phyloP scores from a whole-genome alignment of 2,329 filamentous ascomycete genomes.

The Exophiala sp. region DNA sequence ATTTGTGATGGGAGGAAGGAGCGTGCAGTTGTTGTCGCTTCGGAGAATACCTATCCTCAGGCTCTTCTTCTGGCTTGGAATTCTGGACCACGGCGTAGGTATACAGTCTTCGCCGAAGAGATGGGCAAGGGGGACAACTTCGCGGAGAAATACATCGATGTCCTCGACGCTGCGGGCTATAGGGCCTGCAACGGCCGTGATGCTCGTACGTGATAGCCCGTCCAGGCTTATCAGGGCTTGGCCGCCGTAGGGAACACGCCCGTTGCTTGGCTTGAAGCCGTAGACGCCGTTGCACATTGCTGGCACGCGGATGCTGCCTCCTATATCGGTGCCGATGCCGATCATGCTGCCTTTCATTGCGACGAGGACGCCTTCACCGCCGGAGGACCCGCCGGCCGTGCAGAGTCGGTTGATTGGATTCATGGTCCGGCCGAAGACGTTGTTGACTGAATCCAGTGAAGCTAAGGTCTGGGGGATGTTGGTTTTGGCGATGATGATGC shows the following conservation, averaged over 20 bases:
- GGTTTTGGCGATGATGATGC: constrained; percentile 67
- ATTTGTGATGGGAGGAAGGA: constrained; percentile 40
- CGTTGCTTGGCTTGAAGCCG: constrained; percentile 48
- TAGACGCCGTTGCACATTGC: constrained; percentile 53
- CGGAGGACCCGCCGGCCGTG: constrained; percentile 62
- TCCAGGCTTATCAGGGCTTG: constrained; percentile 48
- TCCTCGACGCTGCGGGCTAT: constrained; percentile 40
- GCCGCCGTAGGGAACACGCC: constrained; percentile 51
- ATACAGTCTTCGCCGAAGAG: constrained; percentile 51
- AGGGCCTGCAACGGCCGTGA: constrained; percentile 47
- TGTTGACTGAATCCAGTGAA: constrained; percentile 57
- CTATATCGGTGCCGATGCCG: constrained; percentile 62
- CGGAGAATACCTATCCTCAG: constrained; percentile 42
- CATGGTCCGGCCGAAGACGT: constrained; percentile 56
- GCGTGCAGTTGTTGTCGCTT: constrained; percentile 39
- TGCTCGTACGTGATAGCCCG: constrained; percentile 49
- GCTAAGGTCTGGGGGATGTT: constrained; percentile 61
- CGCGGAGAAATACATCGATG: constrained; percentile 47
- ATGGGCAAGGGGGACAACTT: constrained; percentile 50
- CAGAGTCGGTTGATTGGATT: constrained; percentile 62
- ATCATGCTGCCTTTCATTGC: constrained; percentile 57
- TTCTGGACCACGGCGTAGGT: constrained; percentile 38
- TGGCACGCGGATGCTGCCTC: constrained; percentile 44
- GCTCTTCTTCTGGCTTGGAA: too few species aligned
- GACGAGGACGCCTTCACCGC: constrained; percentile 61